Base-by-base conservation (phyloP, 176 grass and related monocot genomes). In the Rhynchospora tenuis region DNA sequence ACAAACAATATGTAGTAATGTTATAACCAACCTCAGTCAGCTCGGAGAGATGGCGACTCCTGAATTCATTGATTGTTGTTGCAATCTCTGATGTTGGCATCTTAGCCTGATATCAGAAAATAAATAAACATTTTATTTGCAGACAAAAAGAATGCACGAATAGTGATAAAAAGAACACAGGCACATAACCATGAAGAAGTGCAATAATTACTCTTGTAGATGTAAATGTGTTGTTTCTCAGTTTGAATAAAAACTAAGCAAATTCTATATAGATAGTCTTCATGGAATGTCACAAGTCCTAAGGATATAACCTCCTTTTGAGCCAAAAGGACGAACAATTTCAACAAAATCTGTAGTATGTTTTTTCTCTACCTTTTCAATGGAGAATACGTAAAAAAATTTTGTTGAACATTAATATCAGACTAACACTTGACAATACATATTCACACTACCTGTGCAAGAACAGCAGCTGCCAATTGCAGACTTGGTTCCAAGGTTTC, bases 401-500 rank as follows among this genome's bases (percentile, higher is more conserved):
- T 33, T 38, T 19, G 6, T 68, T 71, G 9, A 45, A 20, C 45
- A 71, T 71, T 71, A 44, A 44, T 71, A 3, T 43, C 38, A 45
- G 29, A 10, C 38, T 38, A 43, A 38, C 6, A 43, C 17, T 46
- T 45, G 67, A 45, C 69, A 48, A 14, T 19, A 64, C 43, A 56
- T 47, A 56, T 80, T 81, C 27, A 28, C 27, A 56, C 84, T 89
- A 99, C 96, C 88, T 99, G 96, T 66, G 93, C 91, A 89, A 99
- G 96, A 78, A 99, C 96, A 72, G 96, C 96, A 83, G 96, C 89
- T 89, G 96, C 93, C 80, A 99, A 79, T 70, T 99, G 96, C 62
- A 99, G 91, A 92, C 96, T 99, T 79, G 96, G 96, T 90, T 99
- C 96, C 88, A 99, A 92, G 56, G 96, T 99, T 84, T 99, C 96